Evolutionary conservation across 129 eudicot genomes (phyloP).

Genomic region (Ambrosia trifida): DNA sequence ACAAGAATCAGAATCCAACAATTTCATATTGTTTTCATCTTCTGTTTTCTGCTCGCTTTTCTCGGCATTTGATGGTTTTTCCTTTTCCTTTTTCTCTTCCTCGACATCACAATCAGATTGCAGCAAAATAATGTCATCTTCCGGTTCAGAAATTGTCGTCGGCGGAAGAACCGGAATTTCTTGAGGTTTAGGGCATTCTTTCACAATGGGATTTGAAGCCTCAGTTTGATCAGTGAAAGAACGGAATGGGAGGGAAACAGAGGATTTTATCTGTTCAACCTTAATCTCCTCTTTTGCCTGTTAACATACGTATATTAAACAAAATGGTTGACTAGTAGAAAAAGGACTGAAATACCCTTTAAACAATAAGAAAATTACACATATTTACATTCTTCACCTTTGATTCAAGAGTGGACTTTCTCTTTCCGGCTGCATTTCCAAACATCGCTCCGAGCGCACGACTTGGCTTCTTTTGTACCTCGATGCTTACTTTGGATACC

Average conservation of each 20-base stretch:
- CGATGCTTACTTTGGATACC: constrained; percentile 72
- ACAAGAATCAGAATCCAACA: constrained; percentile 39
- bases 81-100: constrained; percentile 22
- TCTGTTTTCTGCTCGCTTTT: constrained; percentile 23
- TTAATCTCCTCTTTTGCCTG: constrained; percentile 56
- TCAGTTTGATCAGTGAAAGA: constrained; percentile 42
- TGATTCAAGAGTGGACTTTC: constrained; percentile 55
- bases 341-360: constrained; percentile 19
- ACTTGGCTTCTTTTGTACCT: constrained; percentile 77
- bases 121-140: constrained; percentile 41
- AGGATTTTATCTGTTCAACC: constrained; percentile 63
- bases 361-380: not conserved
- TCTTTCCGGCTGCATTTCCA: constrained; percentile 66
- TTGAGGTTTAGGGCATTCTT: constrained; percentile 13
- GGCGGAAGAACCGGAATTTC: constrained; percentile 26
- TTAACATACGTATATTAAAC: not conserved
- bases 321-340: constrained; percentile 7
- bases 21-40: constrained; percentile 38
- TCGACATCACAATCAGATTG: constrained; percentile 39
- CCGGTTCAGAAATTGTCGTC: constrained; percentile 20
- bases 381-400: constrained; percentile 34
- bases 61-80: constrained; percentile 35
- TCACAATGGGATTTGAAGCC: too few relatives aligned
- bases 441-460: constrained; percentile 86
- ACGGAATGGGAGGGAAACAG: constrained; percentile 55